Base-by-base conservation (phyloP, 192 early-diverging fungal species). In the Geranomyces variabilis region DNA sequence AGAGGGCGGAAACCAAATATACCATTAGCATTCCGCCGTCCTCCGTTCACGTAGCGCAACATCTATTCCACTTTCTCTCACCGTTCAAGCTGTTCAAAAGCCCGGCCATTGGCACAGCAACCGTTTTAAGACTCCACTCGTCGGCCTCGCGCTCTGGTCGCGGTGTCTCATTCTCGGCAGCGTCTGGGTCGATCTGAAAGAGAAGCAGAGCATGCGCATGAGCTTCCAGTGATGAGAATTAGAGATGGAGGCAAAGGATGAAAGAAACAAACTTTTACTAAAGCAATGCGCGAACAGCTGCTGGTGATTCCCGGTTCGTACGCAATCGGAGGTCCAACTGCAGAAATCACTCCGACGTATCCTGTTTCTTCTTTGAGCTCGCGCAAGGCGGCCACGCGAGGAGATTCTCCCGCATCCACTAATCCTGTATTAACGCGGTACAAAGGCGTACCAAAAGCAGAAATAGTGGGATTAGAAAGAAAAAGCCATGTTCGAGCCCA, bases 351-450 rank as follows among this genome's bases (percentile, higher is more conserved):
- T 4, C 63, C 69, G 0, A 26, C 22, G 30, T 48, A 67, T 12
- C 75, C 75, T 3, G 75, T 77, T 48, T 77, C 75, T 36, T 77
- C 75, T 36, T 60, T 29, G 15, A 77, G 65, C 48, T 77, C 75
- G n/a, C 75, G 62, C 41, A 66, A n/a, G 1, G 69, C 64, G 3
- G 75, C 65, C 12, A 44, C 30, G 29, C 45, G 63, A 0, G 58
- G 26, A 43, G 73, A 48, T 63, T 75, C 73, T 1, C 30, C 41
- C 0, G 57, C 46, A 41, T 75, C 73, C 7, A 75, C 24, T 45
- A 75, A 58, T 19, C 71, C 70, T 41, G 36, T 41, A 41, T 10
- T 41, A 57, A 63, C 72, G 10, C 10, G 36, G 10, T 7, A 41
- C 36, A 7, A 10, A 7, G 3, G 36, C 36, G n/a, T n/a, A n/a